Percentiles rank a stretch among this genome's conserved stretches.
These are phyloP conservation scores for Ascoidea rubescens DNA, from an alignment of 805 yeast species.

Conservation along the genomic window DNA sequence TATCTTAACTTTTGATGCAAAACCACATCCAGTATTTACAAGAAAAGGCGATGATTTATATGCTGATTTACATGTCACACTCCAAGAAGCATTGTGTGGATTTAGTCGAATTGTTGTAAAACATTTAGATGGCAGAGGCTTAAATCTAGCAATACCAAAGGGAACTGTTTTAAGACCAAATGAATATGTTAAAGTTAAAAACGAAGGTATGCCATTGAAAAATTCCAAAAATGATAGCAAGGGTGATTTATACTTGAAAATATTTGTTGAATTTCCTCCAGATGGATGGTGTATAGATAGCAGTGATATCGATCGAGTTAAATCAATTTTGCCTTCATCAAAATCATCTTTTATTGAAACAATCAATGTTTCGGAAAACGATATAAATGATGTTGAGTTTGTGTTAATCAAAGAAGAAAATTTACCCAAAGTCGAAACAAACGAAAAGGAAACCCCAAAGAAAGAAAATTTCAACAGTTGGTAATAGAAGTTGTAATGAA, in stretches of 20 bases:
- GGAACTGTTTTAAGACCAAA: conserved; percentile 80
- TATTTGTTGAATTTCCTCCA: conserved; percentile 70
- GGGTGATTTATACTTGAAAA: conserved; percentile 60
- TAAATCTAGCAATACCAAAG: conserved; percentile 47
- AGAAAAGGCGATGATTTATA: conserved; percentile 54
- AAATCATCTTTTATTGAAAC: conserved; percentile 1
- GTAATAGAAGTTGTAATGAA: no score
- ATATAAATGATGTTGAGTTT: conserved; percentile 17
- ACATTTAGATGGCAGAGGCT: conserved; percentile 70
- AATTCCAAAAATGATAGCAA: conserved; percentile 17
- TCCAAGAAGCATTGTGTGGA: conserved; percentile 80
- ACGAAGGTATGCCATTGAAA: conserved; percentile 76
- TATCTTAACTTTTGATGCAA: conserved; percentile 40
- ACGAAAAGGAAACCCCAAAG: no score
- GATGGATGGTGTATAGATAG: conserved; percentile 77
- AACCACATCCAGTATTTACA: conserved; percentile 30
- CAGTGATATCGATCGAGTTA: conserved; percentile 42
- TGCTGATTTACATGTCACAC: conserved; percentile 42
- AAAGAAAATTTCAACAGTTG: background rate
- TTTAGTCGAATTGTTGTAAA: conserved; percentile 47
- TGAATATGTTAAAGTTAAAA: conserved; percentile 44
- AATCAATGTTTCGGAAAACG: conserved; percentile 15
- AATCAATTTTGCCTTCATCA: conserved; percentile 36
- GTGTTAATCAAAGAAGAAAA: conserved; percentile 13
- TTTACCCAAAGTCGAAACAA: background rate